Base-by-base conservation (phyloP, 2,329 filamentous ascomycete genomes). In the Albifimbria verrucaria region DNA sequence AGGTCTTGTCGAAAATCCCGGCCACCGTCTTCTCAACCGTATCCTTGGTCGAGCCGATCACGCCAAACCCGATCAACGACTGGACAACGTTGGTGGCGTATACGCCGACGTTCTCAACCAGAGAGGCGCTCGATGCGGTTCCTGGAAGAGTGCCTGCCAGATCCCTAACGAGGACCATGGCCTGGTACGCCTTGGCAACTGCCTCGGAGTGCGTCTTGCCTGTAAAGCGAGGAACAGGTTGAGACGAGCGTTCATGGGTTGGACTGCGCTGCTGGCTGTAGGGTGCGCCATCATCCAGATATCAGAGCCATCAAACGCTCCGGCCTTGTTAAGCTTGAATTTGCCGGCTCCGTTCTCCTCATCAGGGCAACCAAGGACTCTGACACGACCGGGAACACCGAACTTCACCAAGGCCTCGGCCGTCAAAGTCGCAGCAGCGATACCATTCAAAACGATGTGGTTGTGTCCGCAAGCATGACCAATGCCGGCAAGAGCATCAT, bases 201-300 rank as follows among this genome's bases (percentile, higher is more conserved):
- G 57, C 53, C 20, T 59, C 53, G 3, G 24, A 11, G 48, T 59
- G 57, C 5, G 53, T 56, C 15, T 26, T 43, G 24, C 55, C 57
- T 6, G 28, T 25, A 26, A 59, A 56, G 2, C 24, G 48, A 9
- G 51, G 44, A 59, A 59, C 22, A 50, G 50, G 50, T 59, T 59
- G 36, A 59, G 51, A 7, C 57, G 53, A 3, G 51, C 49, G 46
- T 59, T 59, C 57, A 59, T 59, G 10, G 57, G 55, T 50, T 59
- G 57, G 2, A 59, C 41, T 7, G 57, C 57, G 20, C 51, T 54
- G 17, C 50, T 48, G 3, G 24, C 49, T 20, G 51, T 57, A 15
- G 57, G 57, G 25, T 59, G 57, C 12, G 57, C 57, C 57, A 59
- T 59, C 25, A 59, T 22, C 57, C 57, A 59, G 46, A 59, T 26